Percentiles rank a stretch among this genome's conserved stretches.
Conservation (phyloP, 2,329 filamentous ascomycete species). For the Colletotrichum destructivum region DNA sequence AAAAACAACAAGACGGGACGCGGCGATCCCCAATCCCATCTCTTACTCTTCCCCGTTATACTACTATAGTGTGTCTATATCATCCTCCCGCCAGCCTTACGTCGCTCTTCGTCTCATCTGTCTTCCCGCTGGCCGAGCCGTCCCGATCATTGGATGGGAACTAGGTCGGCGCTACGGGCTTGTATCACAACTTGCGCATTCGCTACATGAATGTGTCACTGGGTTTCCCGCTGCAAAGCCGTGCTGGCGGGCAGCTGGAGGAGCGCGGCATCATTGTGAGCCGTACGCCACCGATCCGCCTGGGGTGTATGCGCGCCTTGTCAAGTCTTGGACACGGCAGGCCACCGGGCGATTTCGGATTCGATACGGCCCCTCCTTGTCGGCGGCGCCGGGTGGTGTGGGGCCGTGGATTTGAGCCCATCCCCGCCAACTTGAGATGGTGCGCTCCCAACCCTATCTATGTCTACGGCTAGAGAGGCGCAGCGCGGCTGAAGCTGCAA, state of each 20-base stretch:
- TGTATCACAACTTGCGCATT: slow-evolving; percentile 25
- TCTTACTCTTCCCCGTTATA: not conserved
- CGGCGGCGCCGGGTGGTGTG: slow-evolving; percentile 12
- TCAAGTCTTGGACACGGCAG: not conserved
- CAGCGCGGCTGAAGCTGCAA: slow-evolving; percentile 3
- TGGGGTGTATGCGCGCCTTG: not conserved
- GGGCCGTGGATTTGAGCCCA: slow-evolving; percentile 23
- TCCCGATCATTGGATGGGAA: slow-evolving; percentile 14
- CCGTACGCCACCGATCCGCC: slow-evolving; percentile 1
- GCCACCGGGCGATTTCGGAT: slow-evolving; percentile 4
- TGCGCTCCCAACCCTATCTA: not conserved
- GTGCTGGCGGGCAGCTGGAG: not conserved
- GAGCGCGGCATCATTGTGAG: not conserved
- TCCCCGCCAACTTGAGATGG: slow-evolving; percentile 8
- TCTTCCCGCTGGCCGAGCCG: slow-evolving; percentile 27
- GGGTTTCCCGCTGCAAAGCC: not conserved
- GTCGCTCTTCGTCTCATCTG: slow-evolving; percentile 32
- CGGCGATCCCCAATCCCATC: slow-evolving; percentile 20
- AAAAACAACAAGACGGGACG: slow-evolving; percentile 25
- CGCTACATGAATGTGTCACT: slow-evolving; percentile 7
- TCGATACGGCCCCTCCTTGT: not conserved
- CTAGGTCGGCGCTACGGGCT: slow-evolving; percentile 23
- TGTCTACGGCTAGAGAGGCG: slow-evolving; percentile 24
- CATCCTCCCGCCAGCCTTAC: slow-evolving; percentile 17
- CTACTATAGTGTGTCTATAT: slow-evolving; percentile 13